Evolutionary conservation across 2,329 filamentous ascomycete genomes (phyloP).

Genomic region (Chalara sp.): DNA sequence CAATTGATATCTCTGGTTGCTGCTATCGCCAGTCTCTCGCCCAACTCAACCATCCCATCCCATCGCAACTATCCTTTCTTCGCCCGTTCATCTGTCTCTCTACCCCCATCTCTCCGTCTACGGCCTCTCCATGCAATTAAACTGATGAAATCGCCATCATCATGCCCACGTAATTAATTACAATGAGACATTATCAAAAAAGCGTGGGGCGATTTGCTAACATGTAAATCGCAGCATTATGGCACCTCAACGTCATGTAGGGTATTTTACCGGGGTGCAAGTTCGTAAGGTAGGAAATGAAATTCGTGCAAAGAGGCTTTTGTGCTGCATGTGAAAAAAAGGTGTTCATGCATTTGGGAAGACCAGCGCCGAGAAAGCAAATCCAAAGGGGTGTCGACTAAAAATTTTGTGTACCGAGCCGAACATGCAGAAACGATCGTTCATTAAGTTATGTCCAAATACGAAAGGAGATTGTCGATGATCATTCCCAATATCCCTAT

Average conservation of each 20-base stretch:
- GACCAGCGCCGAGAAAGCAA: constrained; percentile 27
- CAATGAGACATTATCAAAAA: too few relatives aligned
- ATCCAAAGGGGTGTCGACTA: constrained; percentile 16
- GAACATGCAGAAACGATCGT: constrained; percentile 17
- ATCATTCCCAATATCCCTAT: constrained; percentile 16
- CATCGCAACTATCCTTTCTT: constrained; percentile 20
- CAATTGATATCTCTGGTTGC: constrained; percentile 18
- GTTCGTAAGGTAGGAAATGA: constrained; percentile 27
- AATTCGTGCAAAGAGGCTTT: constrained; percentile 26
- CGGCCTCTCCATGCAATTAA: constrained; percentile 21
- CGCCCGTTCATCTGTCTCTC: constrained; percentile 24
- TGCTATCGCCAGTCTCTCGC: constrained; percentile 21
- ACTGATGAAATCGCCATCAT: constrained; percentile 1
- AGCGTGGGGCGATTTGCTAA: too few relatives aligned
- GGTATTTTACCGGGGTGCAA: constrained; percentile 27
- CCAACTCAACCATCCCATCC: constrained; percentile 14
- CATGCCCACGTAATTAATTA: too few relatives aligned
- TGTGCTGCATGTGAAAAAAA: constrained; percentile 18
- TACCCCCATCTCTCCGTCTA: constrained; percentile 23
- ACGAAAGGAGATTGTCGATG: constrained; percentile 24
- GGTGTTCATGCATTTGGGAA: constrained; percentile 8
- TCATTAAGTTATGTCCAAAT: constrained; percentile 24
- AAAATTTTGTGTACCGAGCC: constrained; percentile 22
- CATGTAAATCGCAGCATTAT: not conserved
- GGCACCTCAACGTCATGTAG: constrained; percentile 21